phyloP scores from a whole-genome alignment of 2,329 filamentous ascomycete genomes.

The Penicillium corylophilum region DNA sequence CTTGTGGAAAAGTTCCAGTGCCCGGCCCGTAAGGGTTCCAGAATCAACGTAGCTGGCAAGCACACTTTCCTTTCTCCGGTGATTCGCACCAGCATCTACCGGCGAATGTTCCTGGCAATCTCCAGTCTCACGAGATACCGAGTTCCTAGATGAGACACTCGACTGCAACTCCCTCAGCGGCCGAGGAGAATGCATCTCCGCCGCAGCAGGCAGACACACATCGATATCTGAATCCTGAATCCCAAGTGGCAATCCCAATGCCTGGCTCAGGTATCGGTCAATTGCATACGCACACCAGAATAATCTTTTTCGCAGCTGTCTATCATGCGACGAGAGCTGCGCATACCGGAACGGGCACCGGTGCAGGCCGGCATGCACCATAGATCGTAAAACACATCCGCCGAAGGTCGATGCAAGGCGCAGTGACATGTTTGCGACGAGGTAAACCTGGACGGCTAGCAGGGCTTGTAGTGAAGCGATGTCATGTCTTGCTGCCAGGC shows the following conservation, averaged over 20 bases:
- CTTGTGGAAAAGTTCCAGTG: slow-evolving; percentile 44
- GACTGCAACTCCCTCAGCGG: neutral
- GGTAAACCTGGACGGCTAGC: slow-evolving; percentile 50
- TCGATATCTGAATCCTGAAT: slow-evolving; percentile 46
- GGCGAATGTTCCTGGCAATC: neutral
- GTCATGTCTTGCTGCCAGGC: slow-evolving; percentile 45
- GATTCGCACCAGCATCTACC: slow-evolving; percentile 9
- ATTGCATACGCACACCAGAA: slow-evolving; percentile 46
- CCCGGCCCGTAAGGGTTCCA: slow-evolving; percentile 40
- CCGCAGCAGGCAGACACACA: slow-evolving; percentile 47
- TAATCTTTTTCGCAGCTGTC: slow-evolving; percentile 43
- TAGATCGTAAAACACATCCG: slow-evolving; percentile 47
- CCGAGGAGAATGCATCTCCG: slow-evolving; percentile 40
- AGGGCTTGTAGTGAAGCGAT: slow-evolving; percentile 51
- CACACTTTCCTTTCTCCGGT: slow-evolving; percentile 30
- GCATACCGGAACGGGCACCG: slow-evolving; percentile 53
- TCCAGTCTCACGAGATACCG: neutral
- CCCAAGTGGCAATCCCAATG: slow-evolving; percentile 40
- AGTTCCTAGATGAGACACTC: neutral
- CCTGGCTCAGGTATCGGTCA: slow-evolving; percentile 43
- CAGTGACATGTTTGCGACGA: slow-evolving; percentile 50
- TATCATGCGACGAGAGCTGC: slow-evolving; percentile 44
- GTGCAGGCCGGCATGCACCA: slow-evolving; percentile 53
- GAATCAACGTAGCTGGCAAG: slow-evolving; percentile 43
- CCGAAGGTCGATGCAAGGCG: slow-evolving; percentile 51